Percentiles rank a stretch among this genome's conserved stretches.
These are phyloP conservation scores for Triticum timopheevii DNA, from an alignment of 176 grass and related monocot species.

Conservation along the genomic window DNA sequence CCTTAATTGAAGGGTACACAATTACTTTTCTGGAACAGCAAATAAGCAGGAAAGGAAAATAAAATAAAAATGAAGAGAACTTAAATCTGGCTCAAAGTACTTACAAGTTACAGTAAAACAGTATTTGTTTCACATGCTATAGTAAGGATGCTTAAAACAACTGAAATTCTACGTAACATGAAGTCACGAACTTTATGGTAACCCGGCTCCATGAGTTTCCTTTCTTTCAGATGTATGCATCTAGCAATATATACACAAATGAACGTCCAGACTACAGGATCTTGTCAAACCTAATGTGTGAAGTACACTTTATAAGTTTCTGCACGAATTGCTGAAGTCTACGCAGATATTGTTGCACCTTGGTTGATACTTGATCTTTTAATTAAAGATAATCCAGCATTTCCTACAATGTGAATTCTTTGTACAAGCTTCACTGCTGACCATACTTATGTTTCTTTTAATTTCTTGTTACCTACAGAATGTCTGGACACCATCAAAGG, in stretches of 20 bases:
- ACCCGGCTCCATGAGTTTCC: background rate
- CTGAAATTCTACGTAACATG: background rate
- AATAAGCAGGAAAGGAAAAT: background rate
- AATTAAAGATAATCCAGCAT: background rate
- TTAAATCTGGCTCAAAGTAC: background rate
- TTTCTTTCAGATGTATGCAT: background rate
- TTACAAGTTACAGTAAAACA: background rate
- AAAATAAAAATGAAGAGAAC: background rate
- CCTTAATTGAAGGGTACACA: background rate
- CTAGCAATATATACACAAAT: background rate
- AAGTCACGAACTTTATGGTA: background rate
- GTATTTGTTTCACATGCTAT: background rate
- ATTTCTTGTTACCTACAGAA: constrained; percentile 52
- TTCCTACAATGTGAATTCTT: background rate
- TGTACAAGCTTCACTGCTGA: background rate
- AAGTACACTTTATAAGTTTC: background rate
- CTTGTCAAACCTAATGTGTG: background rate
- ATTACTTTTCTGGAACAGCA: background rate
- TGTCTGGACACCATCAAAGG: constrained; percentile 92
- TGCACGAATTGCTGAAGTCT: constrained; percentile 1
- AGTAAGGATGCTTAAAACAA: background rate
- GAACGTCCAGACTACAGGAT: background rate
- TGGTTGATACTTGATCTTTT: constrained; percentile 22
- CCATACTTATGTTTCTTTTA: background rate
- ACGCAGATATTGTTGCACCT: background rate